A percentile compares a stretch with the other conserved stretches of the same genome.
phyloP scores from a whole-genome alignment of 2,329 filamentous ascomycete genomes.

The Trichocomaceae sp. region DNA sequence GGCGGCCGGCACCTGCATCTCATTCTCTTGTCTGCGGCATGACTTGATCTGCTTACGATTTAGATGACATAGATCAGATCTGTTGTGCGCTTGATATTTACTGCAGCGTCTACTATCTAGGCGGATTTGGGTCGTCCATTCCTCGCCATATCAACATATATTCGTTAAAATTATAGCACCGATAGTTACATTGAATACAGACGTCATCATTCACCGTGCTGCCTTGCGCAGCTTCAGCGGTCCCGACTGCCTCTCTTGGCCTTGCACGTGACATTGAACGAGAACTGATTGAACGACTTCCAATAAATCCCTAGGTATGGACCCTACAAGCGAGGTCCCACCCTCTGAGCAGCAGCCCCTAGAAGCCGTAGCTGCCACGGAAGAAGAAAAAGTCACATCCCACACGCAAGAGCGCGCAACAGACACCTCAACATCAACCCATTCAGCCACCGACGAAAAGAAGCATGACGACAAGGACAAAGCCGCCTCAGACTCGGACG shows the following conservation, averaged over 20 bases:
- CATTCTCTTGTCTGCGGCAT: neutral
- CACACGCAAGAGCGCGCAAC: neutral
- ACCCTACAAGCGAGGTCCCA: neutral
- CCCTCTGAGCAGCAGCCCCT: neutral
- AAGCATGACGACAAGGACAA: neutral
- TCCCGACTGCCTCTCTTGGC: neutral
- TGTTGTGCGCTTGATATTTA: too few relatives aligned
- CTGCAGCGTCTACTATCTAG: too few relatives aligned
- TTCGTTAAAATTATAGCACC: neutral
- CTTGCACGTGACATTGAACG: too few relatives aligned
- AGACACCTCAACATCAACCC: constrained; percentile 19
- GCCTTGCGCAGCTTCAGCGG: too few relatives aligned
- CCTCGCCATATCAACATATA: neutral
- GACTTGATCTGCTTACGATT: neutral
- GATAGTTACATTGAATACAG: neutral
- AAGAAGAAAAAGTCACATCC: neutral
- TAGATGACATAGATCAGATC: neutral
- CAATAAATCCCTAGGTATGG: neutral
- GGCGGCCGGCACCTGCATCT: too few relatives aligned
- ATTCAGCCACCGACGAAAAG: constrained; percentile 16
- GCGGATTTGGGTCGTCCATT: too few relatives aligned
- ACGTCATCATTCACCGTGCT: too few relatives aligned
- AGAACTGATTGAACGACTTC: neutral
- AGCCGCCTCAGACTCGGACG: constrained; percentile 24
- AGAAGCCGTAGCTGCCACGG: constrained; percentile 5